A percentile compares a stretch with the other conserved stretches of the same genome.
phyloP scores from a whole-genome alignment of 345 rosid species.

The Gossypium arboreum region DNA sequence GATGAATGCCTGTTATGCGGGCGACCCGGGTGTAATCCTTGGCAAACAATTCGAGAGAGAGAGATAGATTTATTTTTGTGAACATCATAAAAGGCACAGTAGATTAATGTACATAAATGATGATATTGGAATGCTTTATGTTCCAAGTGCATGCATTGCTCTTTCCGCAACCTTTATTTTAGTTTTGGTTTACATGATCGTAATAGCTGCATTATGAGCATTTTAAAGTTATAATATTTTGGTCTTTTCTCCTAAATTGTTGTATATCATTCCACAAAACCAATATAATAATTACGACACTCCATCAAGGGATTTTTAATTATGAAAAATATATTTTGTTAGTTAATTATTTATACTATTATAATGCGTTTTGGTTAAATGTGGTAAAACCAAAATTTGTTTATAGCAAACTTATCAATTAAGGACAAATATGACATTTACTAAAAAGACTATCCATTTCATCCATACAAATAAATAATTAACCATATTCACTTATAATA shows the following conservation, averaged over 20 bases:
- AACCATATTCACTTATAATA: too few relatives aligned
- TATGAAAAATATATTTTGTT: too few relatives aligned
- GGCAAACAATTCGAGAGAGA: too few relatives aligned
- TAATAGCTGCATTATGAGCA: not conserved
- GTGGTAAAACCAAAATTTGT: too few relatives aligned
- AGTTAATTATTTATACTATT: not conserved
- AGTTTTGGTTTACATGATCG: not conserved
- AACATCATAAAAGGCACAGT: not conserved
- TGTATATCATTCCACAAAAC: not conserved
- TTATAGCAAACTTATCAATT: too few relatives aligned
- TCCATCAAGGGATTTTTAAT: not conserved
- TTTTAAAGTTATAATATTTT: not conserved
- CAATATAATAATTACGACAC: not conserved
- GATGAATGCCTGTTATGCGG: too few relatives aligned
- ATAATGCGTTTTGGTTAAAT: slow-evolving; percentile 4
- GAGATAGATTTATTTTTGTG: not conserved
- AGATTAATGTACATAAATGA: not conserved
- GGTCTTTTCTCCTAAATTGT: too few relatives aligned
- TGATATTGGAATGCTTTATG: not conserved
- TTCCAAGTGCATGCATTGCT: not conserved
- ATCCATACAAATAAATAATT: too few relatives aligned
- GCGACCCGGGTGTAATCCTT: too few relatives aligned
- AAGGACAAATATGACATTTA: too few relatives aligned
- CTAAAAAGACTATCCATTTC: too few relatives aligned
- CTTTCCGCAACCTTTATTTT: not conserved